Percentiles rank a stretch among this genome's conserved stretches.
Conservation (phyloP, 2,329 filamentous ascomycete species). For the Scleromitrula shiraiana region DNA sequence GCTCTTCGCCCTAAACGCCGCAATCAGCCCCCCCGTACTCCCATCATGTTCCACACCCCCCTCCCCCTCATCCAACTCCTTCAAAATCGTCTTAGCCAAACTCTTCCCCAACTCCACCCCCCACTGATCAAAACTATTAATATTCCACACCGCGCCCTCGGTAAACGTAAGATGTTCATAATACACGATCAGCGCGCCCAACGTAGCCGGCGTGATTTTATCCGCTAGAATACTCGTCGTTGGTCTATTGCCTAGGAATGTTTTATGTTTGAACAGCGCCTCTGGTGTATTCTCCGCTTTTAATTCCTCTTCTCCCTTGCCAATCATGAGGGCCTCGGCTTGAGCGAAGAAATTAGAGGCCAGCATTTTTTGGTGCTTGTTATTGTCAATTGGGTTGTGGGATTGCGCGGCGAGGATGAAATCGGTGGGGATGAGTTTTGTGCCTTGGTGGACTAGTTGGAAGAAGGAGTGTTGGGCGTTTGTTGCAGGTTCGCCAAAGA, state of each 20-base stretch:
- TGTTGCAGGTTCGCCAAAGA: constrained; percentile 97
- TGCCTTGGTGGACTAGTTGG: constrained; percentile 98
- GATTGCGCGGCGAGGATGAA: constrained; percentile 95
- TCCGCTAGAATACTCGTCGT: constrained; percentile 89
- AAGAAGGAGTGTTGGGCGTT: constrained; percentile 99
- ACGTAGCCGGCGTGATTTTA: constrained; percentile 85
- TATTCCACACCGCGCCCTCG: constrained; percentile 97
- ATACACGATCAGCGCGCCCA: constrained; percentile 94
- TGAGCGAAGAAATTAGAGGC: constrained; percentile 89
- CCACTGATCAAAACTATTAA: constrained; percentile 99
- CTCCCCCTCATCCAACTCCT: constrained; percentile 74
- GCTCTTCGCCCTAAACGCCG: constrained; percentile 72
- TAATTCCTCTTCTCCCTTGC: constrained; percentile 75
- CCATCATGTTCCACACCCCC: constrained; percentile 69
- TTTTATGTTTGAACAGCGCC: constrained; percentile 91
- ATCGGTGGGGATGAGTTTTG: constrained; percentile 96
- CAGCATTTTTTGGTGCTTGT: constrained; percentile 94
- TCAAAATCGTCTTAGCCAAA: constrained; percentile 83
- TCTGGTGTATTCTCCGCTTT: constrained; percentile 66
- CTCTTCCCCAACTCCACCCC: constrained; percentile 97
- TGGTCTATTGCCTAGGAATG: constrained; percentile 94
- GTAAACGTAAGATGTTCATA: constrained; percentile 99
- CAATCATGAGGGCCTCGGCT: constrained; percentile 83
- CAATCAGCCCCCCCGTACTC: constrained; percentile 82
- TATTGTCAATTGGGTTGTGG: constrained; percentile 88